phyloP scores from a whole-genome alignment of 345 rosid genomes.

The Ricinus communis region DNA sequence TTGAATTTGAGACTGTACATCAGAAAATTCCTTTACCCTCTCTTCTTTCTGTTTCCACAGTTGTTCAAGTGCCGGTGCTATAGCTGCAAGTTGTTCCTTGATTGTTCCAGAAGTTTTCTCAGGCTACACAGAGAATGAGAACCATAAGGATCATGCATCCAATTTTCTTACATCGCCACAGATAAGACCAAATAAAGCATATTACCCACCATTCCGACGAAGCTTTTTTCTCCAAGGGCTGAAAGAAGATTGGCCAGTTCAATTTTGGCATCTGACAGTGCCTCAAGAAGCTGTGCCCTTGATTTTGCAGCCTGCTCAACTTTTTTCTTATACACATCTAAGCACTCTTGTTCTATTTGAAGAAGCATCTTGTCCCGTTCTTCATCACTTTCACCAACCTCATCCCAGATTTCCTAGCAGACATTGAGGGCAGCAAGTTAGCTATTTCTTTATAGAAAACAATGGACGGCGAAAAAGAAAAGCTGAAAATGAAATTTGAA shows the following conservation, averaged over 20 bases:
- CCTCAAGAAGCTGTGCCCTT: constrained; percentile 82
- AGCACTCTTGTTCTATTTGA: constrained; percentile 87
- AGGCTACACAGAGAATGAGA: constrained; percentile 49
- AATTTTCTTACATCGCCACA: background rate
- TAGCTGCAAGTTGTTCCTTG: constrained; percentile 92
- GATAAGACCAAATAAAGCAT: background rate
- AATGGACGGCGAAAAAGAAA: background rate
- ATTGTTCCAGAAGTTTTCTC: constrained; percentile 79
- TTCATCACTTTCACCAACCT: constrained; percentile 94
- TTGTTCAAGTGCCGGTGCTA: constrained; percentile 88
- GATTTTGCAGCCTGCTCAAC: constrained; percentile 86
- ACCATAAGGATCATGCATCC: constrained; percentile 14
- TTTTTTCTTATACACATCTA: constrained; percentile 92
- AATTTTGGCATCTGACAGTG: constrained; percentile 76
- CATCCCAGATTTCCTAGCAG: constrained; percentile 93
- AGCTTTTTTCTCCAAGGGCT: constrained; percentile 79
- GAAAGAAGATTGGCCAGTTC: constrained; percentile 75
- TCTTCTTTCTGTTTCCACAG: constrained; percentile 92
- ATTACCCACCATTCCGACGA: constrained; percentile 62
- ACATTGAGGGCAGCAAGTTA: constrained; percentile 11
- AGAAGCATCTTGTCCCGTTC: constrained; percentile 93
- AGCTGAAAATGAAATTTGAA: background rate
- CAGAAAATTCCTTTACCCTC: constrained; percentile 72
- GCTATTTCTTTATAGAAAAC: constrained; percentile 3
- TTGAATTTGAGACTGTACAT: constrained; percentile 83